Evolutionary conservation across 2,329 filamentous ascomycete species (phyloP), one percentile per base, ranked within the genome.

Genomic region (Sclerotinia subarctica): DNA sequence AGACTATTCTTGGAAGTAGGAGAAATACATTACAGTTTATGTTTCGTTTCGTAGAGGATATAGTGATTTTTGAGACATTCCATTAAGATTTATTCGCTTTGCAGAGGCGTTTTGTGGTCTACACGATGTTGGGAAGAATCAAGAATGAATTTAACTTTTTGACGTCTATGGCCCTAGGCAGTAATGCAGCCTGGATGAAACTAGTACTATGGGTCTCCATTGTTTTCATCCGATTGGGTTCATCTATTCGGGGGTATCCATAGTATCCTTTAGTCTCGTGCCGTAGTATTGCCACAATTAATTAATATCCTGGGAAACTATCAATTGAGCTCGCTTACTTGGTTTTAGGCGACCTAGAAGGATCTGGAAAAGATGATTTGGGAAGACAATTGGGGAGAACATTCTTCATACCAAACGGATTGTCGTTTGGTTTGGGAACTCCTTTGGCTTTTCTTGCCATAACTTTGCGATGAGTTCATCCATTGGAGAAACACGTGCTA

Each of bases 351-450:
- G 17, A 60, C 47, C 58, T 49, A n/a, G 26, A 29, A 60, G 44
- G 44, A n/a, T 38, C 11, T 24, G 38, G 15, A 42, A 32, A 21
- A 42, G 38, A 42, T 42, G 38, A 38, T 38, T 38, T 13, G 38
- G 38, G 38, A 38, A 38, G 51, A 10, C 51, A 49, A n/a, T 24
- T n/a, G 24, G 32, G 32, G n/a, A 57, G 7, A n/a, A 42, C 15
- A 32, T 49, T n/a, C 15, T 44, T 46, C n/a, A 65, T 7, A 66
- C 26, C 19, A 66, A 42, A 17, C 64, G 64, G 13, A 66, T 66
- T 11, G 64, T 66, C 15, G 42, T 59, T 19, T 44, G 32, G n/a
- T 19, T 59, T 24, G 64, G 53, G 24, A 66, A 66, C 38, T 19
- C 19, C 19, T 32, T 42, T 26, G 64, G 64, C 24, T 35, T 66